A percentile compares a stretch with the other conserved stretches of the same genome.
phyloP scores from a whole-genome alignment of 345 rosid species.

The Syzygium jambos region DNA sequence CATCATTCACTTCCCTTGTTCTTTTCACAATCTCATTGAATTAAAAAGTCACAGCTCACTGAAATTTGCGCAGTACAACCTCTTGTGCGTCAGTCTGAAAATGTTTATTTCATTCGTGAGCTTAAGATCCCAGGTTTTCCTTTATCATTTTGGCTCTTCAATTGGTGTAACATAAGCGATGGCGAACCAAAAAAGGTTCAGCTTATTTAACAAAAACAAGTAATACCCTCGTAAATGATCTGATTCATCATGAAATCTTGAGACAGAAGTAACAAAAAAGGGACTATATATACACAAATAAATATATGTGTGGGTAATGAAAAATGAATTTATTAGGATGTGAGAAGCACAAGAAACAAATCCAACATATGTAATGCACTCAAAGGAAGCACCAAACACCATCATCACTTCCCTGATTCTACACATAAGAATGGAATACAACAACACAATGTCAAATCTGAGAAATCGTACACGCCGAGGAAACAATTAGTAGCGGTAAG shows the following conservation, averaged over 20 bases:
- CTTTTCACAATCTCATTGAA: background rate
- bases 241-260: background rate
- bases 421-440: background rate
- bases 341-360: background rate
- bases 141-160: background rate
- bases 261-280: background rate
- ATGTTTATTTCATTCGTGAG: background rate
- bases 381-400: background rate
- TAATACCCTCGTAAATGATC: background rate
- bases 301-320: background rate
- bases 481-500: background rate
- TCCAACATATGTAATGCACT: background rate
- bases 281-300: too few relatives aligned
- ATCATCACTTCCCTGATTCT: background rate
- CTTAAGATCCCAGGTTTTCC: background rate
- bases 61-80: background rate
- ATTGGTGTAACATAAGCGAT: rapidly evolving
- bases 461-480: background rate
- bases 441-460: background rate
- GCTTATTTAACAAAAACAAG: background rate
- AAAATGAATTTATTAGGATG: background rate
- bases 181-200: background rate
- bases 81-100: background rate
- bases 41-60: background rate
- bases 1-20: background rate